These are phyloP conservation scores for Pythium volutum DNA, from an alignment of 352 stramenopile genomes.

Conservation along the genomic window DNA sequence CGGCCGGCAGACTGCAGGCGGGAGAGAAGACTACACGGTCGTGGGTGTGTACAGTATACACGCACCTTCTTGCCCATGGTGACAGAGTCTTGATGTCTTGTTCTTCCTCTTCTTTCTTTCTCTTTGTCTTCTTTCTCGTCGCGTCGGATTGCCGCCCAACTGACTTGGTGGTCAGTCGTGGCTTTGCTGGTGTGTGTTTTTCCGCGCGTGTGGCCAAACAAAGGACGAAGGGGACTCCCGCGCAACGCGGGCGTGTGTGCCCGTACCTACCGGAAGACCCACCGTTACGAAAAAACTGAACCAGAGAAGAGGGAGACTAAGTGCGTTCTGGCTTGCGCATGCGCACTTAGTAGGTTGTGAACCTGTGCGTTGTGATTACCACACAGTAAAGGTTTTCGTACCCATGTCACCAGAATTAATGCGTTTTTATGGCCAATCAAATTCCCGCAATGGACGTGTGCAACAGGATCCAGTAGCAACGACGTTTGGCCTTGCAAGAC, in stretches of 20 bases:
- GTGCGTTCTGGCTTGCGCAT: neutral
- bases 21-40: neutral
- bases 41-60: neutral
- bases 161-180: neutral
- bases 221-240: neutral
- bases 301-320: neutral
- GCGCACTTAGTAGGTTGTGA: neutral
- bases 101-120: slow-evolving; percentile 1
- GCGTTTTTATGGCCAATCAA: too few species aligned
- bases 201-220: neutral
- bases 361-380: neutral
- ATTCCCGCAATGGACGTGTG: too few species aligned
- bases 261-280: neutral
- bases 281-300: slow-evolving; percentile 1
- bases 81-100: neutral
- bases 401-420: too few species aligned
- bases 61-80: slow-evolving; percentile 23
- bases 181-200: neutral
- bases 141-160: neutral
- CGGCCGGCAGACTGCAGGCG: neutral
- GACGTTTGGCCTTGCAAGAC: too few species aligned
- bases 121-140: slow-evolving; percentile 1
- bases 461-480: too few species aligned
- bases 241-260: neutral
- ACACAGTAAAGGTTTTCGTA: neutral